A percentile compares a stretch with the other conserved stretches of the same genome.
These are phyloP conservation scores for Dactylorhiza incarnata DNA, from an alignment of 106 monocot species.

Conservation along the genomic window DNA sequence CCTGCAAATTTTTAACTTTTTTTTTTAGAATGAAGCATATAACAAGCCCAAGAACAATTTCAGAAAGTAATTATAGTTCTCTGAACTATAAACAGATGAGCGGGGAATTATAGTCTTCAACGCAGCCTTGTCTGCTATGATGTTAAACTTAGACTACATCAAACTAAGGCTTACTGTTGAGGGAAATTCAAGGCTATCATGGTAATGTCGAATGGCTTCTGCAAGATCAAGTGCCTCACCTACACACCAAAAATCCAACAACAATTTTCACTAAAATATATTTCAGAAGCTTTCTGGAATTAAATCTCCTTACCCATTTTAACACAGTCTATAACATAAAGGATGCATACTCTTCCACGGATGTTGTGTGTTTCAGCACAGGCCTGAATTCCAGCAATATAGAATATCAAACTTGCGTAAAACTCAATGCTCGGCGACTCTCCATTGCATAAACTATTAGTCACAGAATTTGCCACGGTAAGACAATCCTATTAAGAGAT, in stretches of 20 bases:
- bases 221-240: constrained; percentile 86
- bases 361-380: background rate
- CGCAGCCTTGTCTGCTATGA: too few relatives aligned
- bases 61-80: too few relatives aligned
- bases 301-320: constrained; percentile 59
- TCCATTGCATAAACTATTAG: background rate
- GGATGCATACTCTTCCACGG: constrained; percentile 21
- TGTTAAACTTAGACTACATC: too few relatives aligned
- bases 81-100: too few relatives aligned
- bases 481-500: background rate
- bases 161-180: constrained; percentile 37
- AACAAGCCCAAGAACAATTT: too few relatives aligned
- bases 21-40: too few relatives aligned
- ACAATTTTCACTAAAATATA: background rate
- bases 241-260: constrained; percentile 15
- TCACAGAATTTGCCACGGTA: background rate
- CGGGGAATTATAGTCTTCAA: too few relatives aligned
- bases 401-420: background rate
- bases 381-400: too few relatives aligned
- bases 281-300: background rate
- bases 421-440: background rate
- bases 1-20: too few relatives aligned
- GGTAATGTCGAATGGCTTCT: constrained; percentile 81
- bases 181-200: constrained; percentile 90
- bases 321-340: constrained; percentile 73